Evolutionary conservation across 805 yeast genomes (phyloP), one percentile per base, ranked within the genome.

Genomic region (Metschnikowia shivogae): DNA sequence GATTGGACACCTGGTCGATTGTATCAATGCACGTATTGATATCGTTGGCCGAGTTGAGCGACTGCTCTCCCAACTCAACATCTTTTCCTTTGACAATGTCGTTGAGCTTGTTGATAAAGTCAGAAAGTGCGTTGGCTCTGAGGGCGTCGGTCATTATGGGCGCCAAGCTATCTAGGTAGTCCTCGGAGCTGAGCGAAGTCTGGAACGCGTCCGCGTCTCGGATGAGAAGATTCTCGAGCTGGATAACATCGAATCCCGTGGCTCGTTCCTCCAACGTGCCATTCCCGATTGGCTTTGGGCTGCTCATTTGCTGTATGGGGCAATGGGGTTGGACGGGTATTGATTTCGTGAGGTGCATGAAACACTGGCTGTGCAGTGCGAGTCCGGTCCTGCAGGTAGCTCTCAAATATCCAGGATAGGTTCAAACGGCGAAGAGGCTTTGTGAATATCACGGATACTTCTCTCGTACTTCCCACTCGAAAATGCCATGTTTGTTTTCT

Each of bases 111-210:
- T 65, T 72, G 30, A 84, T 68, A 48, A 89, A 69, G 13, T 74
- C 80, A 6, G 81, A 74, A 30, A 86, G 69, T 0, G 79, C 70
- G 49, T 78, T 71, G 13, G 73, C 65, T 42, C 69, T 70, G 35
- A 89, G 64, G 17, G 89, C 83, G 8, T 80, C 75, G 55, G 78
- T 80, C 51, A 88, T 74, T 13, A 86, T 74, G 1, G 95, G 95
- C 2, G 88, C 85, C 47, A 89, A 73, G 61, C 86, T 88, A 51
- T 88, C 95, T 33, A 88, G 62, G 61, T 83, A 86, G 54, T 85
- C 90, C 45, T 81, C 85, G 3, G 85, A 77, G 38, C 72, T 65
- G 28, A 77, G 58, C 1, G 81, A 74, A 13, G 74, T 67, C 44
- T 70, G 72, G 49, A 68, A 71, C 31, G 72, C 66, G 53, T 69